Conservation (phyloP, 2,329 filamentous ascomycete genomes). For the Anisogramma anomala region DNA sequence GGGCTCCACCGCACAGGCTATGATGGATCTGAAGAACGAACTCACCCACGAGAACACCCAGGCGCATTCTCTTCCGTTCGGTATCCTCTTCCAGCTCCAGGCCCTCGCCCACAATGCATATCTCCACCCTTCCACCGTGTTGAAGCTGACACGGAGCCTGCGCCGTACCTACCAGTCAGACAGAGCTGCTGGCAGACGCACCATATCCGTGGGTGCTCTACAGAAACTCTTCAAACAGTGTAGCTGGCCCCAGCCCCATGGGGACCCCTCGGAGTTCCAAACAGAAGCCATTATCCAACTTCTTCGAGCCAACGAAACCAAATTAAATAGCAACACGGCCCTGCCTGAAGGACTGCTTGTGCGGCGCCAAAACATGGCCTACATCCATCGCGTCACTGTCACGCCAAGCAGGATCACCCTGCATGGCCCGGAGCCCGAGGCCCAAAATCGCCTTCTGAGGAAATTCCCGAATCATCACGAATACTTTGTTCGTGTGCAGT, state of each 20-base stretch:
- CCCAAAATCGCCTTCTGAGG: constrained; percentile 60
- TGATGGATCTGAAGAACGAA: constrained; percentile 25
- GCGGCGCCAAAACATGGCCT: constrained; percentile 31
- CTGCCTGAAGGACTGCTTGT: constrained; percentile 15
- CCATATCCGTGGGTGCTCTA: constrained; percentile 42
- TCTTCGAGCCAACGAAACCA: constrained; percentile 30
- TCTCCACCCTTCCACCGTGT: constrained; percentile 43
- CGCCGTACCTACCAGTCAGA: constrained; percentile 20
- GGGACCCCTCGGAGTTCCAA: constrained; percentile 31
- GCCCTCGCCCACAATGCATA: constrained; percentile 52
- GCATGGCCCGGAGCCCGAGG: constrained; percentile 52
- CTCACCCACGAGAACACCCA: constrained; percentile 20
- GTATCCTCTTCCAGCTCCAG: constrained; percentile 50
- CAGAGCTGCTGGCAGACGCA: constrained; percentile 20
- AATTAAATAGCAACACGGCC: constrained; percentile 13
- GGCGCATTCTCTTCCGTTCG: constrained; percentile 34
- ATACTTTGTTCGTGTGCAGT: constrained; percentile 58
- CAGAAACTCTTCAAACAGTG: constrained; percentile 40
- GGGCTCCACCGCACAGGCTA: constrained; percentile 14
- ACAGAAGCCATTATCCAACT: constrained; percentile 28
- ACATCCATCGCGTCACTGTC: constrained; percentile 44
- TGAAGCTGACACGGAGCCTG: constrained; percentile 34
- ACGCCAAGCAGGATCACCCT: constrained; percentile 49
- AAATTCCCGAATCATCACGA: constrained; percentile 48
- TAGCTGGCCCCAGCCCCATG: constrained; percentile 41